Evolutionary conservation across 1,284 basidiomycete species (phyloP).

Genomic region (Fomitiporia mediterranea): DNA sequence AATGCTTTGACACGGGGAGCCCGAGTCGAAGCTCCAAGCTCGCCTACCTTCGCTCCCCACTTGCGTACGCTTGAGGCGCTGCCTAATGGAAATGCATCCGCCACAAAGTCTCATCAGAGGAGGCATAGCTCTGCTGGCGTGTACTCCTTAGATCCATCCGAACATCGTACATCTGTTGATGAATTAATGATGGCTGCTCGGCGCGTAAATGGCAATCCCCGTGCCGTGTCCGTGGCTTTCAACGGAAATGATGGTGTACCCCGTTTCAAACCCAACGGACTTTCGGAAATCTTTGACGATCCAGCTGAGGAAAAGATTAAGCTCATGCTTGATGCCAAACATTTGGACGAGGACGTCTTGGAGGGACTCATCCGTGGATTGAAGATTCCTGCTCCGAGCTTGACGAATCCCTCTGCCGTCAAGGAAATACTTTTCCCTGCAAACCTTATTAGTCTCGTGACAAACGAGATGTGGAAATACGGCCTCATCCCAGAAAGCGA

Average conservation of each 20-base stretch:
- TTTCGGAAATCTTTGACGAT: constrained; percentile 79
- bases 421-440: constrained; percentile 99
- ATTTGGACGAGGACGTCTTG: constrained; percentile 91
- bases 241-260: constrained; percentile 71
- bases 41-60: constrained; percentile 76
- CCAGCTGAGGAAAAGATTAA: constrained; percentile 94
- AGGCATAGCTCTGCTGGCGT: constrained; percentile 84
- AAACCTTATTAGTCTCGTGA: constrained; percentile 96
- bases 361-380: constrained; percentile 87
- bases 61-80: constrained; percentile 54
- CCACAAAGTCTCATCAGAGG: constrained; percentile 60
- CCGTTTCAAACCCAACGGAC: constrained; percentile 65
- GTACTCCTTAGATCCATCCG: constrained; percentile 56
- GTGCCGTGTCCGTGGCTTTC: constrained; percentile 91
- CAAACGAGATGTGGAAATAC: constrained; percentile 99
- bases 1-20: constrained; percentile 73
- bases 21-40: constrained; percentile 67
- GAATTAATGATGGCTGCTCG: constrained; percentile 77
- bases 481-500: constrained; percentile 97
- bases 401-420: constrained; percentile 87
- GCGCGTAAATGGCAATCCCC: constrained; percentile 73
- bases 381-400: constrained; percentile 89
- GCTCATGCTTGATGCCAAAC: constrained; percentile 88
- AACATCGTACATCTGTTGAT: constrained; percentile 69
- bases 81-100: constrained; percentile 32